Conservation (phyloP, 2,329 filamentous ascomycete species). For the Ophiostoma sp. region DNA sequence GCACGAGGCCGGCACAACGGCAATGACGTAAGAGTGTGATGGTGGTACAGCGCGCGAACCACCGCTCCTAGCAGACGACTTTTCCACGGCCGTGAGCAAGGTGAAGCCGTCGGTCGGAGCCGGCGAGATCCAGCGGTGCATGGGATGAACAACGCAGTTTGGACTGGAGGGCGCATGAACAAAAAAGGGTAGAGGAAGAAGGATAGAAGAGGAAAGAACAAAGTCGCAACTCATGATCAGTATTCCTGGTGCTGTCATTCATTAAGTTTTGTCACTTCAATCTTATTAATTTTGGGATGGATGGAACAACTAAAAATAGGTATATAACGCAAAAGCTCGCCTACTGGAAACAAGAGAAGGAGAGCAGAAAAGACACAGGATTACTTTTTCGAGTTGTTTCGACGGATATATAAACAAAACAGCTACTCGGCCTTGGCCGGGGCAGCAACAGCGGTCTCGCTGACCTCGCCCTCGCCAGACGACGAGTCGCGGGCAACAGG, state of each 20-base stretch:
- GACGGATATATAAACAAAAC: not conserved
- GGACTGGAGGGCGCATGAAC: not conserved
- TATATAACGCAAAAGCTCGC: slow-evolving; percentile 15
- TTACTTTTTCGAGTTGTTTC: slow-evolving; percentile 13
- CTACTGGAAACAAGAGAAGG: not conserved
- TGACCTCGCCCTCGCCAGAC: slow-evolving; percentile 15
- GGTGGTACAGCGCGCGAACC: not conserved
- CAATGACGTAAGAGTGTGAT: not conserved
- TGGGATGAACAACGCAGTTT: not conserved
- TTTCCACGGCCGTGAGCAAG: not conserved
- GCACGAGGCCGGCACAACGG: not conserved
- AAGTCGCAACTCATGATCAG: not conserved
- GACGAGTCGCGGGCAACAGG: slow-evolving; percentile 17
- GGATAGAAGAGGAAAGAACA: not conserved
- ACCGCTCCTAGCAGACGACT: not conserved
- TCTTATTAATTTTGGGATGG: not conserved
- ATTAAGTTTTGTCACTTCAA: not conserved
- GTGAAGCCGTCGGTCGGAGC: not conserved
- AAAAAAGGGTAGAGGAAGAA: too few species aligned
- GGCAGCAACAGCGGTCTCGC: not conserved
- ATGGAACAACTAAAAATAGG: not conserved
- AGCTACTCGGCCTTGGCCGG: slow-evolving; percentile 16
- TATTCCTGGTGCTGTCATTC: not conserved
- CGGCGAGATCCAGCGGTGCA: not conserved
- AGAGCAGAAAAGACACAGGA: slow-evolving; percentile 4